These are phyloP conservation scores for Grammothele lineata DNA, from an alignment of 768 basidiomycete genomes.

Conservation along the genomic window DNA sequence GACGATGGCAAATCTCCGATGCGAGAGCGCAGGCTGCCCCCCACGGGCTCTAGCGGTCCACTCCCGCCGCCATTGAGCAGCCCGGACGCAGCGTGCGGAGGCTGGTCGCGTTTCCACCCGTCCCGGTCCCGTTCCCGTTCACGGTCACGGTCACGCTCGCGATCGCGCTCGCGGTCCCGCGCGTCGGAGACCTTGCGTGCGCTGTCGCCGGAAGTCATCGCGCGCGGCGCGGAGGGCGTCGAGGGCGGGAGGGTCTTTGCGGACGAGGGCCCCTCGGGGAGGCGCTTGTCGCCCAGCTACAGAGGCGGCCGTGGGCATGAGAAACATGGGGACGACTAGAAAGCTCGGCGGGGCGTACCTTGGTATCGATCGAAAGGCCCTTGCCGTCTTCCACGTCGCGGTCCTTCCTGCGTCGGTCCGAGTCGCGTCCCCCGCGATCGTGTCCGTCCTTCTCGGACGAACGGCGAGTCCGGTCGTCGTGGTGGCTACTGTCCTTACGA, in stretches of 20 bases:
- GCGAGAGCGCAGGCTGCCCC: slow-evolving; percentile 47
- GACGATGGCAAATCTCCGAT: slow-evolving; percentile 35
- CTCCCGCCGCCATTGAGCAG: slow-evolving; percentile 15
- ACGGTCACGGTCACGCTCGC: slow-evolving; percentile 36
- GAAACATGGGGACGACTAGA: background rate
- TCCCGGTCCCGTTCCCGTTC: slow-evolving; percentile 43
- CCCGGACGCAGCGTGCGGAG: slow-evolving; percentile 8
- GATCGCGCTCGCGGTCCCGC: slow-evolving; percentile 44
- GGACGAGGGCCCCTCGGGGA: slow-evolving; percentile 44
- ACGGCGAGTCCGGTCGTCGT: slow-evolving; percentile 70
- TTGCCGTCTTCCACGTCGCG: slow-evolving; percentile 55
- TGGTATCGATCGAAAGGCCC: slow-evolving; percentile 46
- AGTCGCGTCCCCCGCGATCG: slow-evolving; percentile 60
- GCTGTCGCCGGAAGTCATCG: slow-evolving; percentile 53
- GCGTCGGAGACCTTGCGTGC: slow-evolving; percentile 36
- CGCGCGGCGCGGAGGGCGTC: slow-evolving; percentile 68
- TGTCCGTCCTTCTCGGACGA: slow-evolving; percentile 63
- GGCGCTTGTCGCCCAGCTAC: slow-evolving; percentile 51
- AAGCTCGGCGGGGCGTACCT: slow-evolving; percentile 41
- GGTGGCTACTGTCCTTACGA: slow-evolving; percentile 71
- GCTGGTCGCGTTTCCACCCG: slow-evolving; percentile 31
- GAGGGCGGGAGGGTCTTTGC: slow-evolving; percentile 48
- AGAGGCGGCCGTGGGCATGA: background rate
- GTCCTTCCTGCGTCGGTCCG: slow-evolving; percentile 63
- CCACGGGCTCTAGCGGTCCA: slow-evolving; percentile 1